These are phyloP conservation scores for Kitagawia praeruptora DNA, from an alignment of 129 eudicot genomes.

Conservation along the genomic window DNA sequence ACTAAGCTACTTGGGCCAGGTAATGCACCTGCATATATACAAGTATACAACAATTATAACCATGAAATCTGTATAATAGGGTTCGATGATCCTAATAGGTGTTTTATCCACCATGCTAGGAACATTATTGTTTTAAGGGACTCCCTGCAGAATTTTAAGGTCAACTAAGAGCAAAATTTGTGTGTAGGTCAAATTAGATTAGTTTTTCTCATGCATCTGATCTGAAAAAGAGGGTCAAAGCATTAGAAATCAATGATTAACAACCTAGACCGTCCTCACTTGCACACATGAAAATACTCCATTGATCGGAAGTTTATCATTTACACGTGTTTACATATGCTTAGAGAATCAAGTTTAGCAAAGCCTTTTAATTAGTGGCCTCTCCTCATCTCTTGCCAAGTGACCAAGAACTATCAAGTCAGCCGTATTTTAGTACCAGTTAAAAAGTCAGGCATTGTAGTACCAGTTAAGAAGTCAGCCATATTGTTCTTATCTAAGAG, in stretches of 20 bases:
- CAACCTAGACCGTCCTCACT: not conserved
- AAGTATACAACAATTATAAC: not conserved
- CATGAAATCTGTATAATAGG: not conserved
- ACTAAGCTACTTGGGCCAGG: slow-evolving; percentile 63
- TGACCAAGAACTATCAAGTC: too few relatives aligned
- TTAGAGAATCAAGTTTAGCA: not conserved
- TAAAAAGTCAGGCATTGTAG: too few relatives aligned
- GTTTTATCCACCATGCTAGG: not conserved
- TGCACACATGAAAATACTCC: not conserved
- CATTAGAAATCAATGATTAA: not conserved
- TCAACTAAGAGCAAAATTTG: not conserved
- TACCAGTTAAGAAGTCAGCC: too few relatives aligned
- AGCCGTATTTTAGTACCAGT: too few relatives aligned
- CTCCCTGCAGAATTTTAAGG: not conserved
- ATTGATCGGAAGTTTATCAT: not conserved
- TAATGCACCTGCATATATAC: slow-evolving; percentile 24
- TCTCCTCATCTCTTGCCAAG: not conserved
- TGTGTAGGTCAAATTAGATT: not conserved
- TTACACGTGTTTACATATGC: too few relatives aligned
- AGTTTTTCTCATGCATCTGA: not conserved
- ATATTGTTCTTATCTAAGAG: not conserved
- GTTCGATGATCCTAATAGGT: not conserved
- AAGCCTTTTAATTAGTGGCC: not conserved
- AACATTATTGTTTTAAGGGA: too few relatives aligned
- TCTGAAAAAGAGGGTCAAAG: not conserved